A percentile compares a stretch with the other conserved stretches of the same genome.
These are phyloP conservation scores for Kurtzmaniella fragi DNA, from an alignment of 805 yeast genomes.

Conservation along the genomic window DNA sequence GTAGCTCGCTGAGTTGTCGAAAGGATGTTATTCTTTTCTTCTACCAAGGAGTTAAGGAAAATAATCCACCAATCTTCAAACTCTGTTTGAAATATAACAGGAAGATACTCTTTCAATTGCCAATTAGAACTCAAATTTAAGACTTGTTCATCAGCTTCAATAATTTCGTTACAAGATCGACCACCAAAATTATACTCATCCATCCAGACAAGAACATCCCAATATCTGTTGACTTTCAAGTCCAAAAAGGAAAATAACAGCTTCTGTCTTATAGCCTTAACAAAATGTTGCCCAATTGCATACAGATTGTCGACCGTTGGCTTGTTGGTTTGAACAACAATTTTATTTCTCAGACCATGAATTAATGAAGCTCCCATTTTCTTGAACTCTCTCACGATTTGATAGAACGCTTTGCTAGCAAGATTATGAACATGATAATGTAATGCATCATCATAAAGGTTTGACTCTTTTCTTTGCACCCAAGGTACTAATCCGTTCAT, in stretches of 20 bases:
- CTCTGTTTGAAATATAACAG: conserved; percentile 70
- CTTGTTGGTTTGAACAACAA: conserved; percentile 71
- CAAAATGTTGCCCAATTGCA: conserved; percentile 82
- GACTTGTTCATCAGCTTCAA: conserved; percentile 39
- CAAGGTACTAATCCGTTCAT: conserved; percentile 78
- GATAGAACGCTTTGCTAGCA: conserved; percentile 76
- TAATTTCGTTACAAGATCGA: conserved; percentile 43
- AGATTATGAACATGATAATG: conserved; percentile 86
- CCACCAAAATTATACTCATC: conserved; percentile 88
- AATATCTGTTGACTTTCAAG: conserved; percentile 64
- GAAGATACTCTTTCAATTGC: conserved; percentile 75
- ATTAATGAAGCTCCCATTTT: conserved; percentile 75
- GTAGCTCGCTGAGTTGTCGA: conserved; percentile 57
- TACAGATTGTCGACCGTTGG: conserved; percentile 79
- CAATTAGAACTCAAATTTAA: conserved; percentile 57
- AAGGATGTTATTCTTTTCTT: conserved; percentile 41
- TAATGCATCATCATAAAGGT: conserved; percentile 69
- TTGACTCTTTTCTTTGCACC: conserved; percentile 76
- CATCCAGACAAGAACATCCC: conserved; percentile 97
- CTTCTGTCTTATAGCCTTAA: conserved; percentile 71
- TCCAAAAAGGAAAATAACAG: conserved; percentile 83
- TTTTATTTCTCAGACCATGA: conserved; percentile 72
- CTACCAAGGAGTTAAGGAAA: conserved; percentile 65
- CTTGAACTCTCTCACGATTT: conserved; percentile 72
- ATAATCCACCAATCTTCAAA: conserved; percentile 84